Conservation (phyloP, 306 rosid genomes). For the Ammopiptanthus mongolicus region DNA sequence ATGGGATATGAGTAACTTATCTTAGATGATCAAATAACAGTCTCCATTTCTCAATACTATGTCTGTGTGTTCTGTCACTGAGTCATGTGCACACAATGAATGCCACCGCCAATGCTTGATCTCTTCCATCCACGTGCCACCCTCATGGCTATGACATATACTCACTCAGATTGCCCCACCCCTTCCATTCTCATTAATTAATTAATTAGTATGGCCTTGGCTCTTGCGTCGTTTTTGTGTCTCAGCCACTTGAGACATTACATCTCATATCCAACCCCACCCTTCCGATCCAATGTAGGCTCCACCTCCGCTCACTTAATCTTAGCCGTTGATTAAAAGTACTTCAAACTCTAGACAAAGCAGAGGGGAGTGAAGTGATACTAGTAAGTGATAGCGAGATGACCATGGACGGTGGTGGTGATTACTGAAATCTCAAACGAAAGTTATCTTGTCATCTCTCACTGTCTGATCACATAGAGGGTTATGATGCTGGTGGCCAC, state of each 20-base stretch:
- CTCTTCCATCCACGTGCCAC: slow-evolving; percentile 8
- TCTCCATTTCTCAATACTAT: neutral
- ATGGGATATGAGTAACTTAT: too few species aligned
- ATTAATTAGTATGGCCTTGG: neutral
- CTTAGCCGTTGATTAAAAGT: neutral
- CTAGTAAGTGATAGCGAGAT: too few species aligned
- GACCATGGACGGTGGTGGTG: slow-evolving; percentile 19
- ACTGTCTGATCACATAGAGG: neutral
- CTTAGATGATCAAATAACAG: too few species aligned
- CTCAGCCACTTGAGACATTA: neutral
- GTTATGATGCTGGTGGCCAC: slow-evolving; percentile 8
- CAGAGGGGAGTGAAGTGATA: neutral
- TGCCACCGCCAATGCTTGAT: neutral
- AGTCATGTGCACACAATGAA: neutral
- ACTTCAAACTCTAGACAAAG: neutral
- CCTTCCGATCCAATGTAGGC: neutral
- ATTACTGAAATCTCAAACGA: neutral
- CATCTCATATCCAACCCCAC: neutral
- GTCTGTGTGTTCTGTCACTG: neutral
- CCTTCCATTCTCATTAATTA: neutral
- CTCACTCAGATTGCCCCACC: neutral
- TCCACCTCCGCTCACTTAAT: neutral
- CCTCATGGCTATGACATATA: neutral
- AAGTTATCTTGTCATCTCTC: neutral
- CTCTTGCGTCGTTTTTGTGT: slow-evolving; percentile 5